Evolutionary conservation across 805 yeast species (phyloP), one percentile per base, ranked within the genome.

Genomic region (Candida pseudofarinosa): DNA sequence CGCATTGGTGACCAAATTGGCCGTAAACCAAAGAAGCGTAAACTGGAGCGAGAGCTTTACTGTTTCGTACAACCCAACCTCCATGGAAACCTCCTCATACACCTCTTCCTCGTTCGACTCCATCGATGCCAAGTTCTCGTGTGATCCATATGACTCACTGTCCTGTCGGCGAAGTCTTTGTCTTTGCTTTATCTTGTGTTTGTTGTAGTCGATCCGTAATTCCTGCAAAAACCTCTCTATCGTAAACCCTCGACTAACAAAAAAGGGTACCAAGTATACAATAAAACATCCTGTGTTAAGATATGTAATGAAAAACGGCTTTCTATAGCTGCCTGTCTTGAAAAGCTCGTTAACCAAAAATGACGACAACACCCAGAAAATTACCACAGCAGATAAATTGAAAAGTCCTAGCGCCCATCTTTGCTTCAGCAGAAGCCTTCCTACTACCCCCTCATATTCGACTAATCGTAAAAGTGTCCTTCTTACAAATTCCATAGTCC

Each of bases 251-350:
- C 65, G 67, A 48, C 58, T 58, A 43, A 33, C 53, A 48, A 69
- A 50, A 47, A 79, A 76, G 1, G 93, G 91, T 35, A 85, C 59
- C 39, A 93, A 67, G 60, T 91, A 93, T 40, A 91, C 70, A 5
- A 80, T 72, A 60, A 93, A 93, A 3, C 93, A 78, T 1, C 88
- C 82, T 0, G 98, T 90, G 66, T 90, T 93, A 52, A 91, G 63
- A 67, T 91, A 93, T 2, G 99, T 93, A 52, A 93, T 86, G 48
- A 90, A 77, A 58, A 88, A 90, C 14, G 99, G 99, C 63, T 93
- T 93, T 38, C 88, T 66, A 61, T 88, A 93, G 19, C 74, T 67
- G 44, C 75, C 78, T 37, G 77, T 74, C 51, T 82, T 88, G 52
- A 88, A 85, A 33, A 88, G 69, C 35, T 80, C 82, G 61, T 87